phyloP scores from a whole-genome alignment of 768 basidiomycete species.

The Leucosporidium creatinivorum region DNA sequence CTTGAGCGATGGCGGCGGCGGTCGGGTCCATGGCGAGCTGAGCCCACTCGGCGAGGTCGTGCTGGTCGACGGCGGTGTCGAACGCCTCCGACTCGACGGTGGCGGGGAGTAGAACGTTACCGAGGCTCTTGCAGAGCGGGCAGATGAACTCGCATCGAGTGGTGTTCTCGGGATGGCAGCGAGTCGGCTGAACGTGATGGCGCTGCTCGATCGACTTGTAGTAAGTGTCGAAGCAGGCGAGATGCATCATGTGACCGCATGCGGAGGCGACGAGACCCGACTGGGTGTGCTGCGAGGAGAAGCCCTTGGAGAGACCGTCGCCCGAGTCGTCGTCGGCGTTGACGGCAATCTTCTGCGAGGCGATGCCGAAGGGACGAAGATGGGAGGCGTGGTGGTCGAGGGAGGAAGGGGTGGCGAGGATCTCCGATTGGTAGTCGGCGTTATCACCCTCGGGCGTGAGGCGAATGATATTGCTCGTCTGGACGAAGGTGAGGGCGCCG shows the following conservation, averaged over 20 bases:
- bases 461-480: slow-evolving; percentile 77
- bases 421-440: slow-evolving; percentile 57
- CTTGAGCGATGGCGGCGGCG: neutral
- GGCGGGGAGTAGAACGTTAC: slow-evolving; percentile 87
- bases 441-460: slow-evolving; percentile 52
- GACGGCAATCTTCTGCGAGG: slow-evolving; percentile 9
- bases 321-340: slow-evolving; percentile 15
- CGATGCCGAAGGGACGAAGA: slow-evolving; percentile 29
- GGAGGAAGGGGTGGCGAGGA: slow-evolving; percentile 56
- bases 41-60: slow-evolving; percentile 19
- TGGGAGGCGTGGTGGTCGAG: slow-evolving; percentile 51
- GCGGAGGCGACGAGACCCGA: slow-evolving; percentile 62
- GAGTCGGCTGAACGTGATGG: slow-evolving; percentile 79
- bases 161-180: slow-evolving; percentile 93
- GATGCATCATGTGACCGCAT: slow-evolving; percentile 95
- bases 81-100: slow-evolving; percentile 36
- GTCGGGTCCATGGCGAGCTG: neutral
- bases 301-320: slow-evolving; percentile 30
- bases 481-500: slow-evolving; percentile 76
- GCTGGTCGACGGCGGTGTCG: neutral
- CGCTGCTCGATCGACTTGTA: slow-evolving; percentile 68
- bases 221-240: slow-evolving; percentile 87
- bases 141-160: slow-evolving; percentile 90
- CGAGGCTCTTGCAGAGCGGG: slow-evolving; percentile 91
- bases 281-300: slow-evolving; percentile 21